Evolutionary conservation across 2,329 filamentous ascomycete species (phyloP).

Genomic region (Talaromyces pinophilus): DNA sequence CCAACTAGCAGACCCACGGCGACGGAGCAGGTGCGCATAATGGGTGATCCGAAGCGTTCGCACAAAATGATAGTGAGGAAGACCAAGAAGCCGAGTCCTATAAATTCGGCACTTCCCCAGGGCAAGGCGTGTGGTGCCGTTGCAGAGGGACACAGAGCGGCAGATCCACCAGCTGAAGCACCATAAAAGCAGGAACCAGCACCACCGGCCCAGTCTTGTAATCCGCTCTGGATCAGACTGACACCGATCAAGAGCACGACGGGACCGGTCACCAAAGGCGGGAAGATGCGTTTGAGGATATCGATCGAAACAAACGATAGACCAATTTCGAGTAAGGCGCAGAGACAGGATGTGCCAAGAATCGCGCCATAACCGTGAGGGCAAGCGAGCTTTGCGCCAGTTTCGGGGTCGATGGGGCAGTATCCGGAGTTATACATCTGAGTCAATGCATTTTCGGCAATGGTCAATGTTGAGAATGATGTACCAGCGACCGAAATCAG

Average conservation of each 20-base stretch:
- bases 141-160: conserved; percentile 60
- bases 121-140: conserved; percentile 62
- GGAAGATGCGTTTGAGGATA: conserved; percentile 63
- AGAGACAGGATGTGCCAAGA: conserved; percentile 57
- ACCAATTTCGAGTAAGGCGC: conserved; percentile 58
- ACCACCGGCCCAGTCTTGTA: conserved; percentile 70
- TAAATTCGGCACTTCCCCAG: conserved; percentile 65
- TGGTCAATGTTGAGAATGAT: conserved; percentile 67
- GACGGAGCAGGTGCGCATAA: conserved; percentile 69
- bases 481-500: conserved; percentile 69
- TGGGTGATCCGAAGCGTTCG: conserved; percentile 68
- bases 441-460: conserved; percentile 61
- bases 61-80: conserved; percentile 68
- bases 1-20: conserved; percentile 65
- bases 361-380: conserved; percentile 67
- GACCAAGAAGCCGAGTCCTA: conserved; percentile 67
- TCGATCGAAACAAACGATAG: conserved; percentile 66
- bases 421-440: conserved; percentile 67
- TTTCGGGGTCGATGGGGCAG: conserved; percentile 57
- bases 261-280: conserved; percentile 67
- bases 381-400: conserved; percentile 60
- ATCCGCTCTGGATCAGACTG: conserved; percentile 62
- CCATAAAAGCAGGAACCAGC: conserved; percentile 50
- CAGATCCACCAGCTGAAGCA: conserved; percentile 42
- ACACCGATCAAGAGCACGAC: conserved; percentile 69